A percentile compares a stretch with the other conserved stretches of the same genome.
phyloP scores from a whole-genome alignment of 1,284 basidiomycete species.

The Leccinum insigne region DNA sequence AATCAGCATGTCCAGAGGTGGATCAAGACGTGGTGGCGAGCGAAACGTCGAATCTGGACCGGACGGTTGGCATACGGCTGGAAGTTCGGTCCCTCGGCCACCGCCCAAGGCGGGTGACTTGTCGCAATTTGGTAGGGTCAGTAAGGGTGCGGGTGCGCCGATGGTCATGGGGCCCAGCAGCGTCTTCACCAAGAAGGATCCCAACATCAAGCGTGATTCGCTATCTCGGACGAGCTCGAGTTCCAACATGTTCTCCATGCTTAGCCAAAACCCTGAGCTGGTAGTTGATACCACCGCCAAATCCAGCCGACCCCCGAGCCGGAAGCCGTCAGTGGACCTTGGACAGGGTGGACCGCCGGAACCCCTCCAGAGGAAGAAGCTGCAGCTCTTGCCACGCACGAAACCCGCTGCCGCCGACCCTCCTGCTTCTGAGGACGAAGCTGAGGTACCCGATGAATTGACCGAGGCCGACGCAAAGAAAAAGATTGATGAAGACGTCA shows the following conservation, averaged over 20 bases:
- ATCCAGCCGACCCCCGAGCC: slow-evolving; percentile 47
- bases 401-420: slow-evolving; percentile 40
- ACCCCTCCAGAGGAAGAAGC: slow-evolving; percentile 65
- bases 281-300: slow-evolving; percentile 48
- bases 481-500: slow-evolving; percentile 80
- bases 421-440: slow-evolving; percentile 55
- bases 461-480: slow-evolving; percentile 70
- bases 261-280: slow-evolving; percentile 60
- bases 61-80: slow-evolving; percentile 91
- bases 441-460: slow-evolving; percentile 52
- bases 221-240: slow-evolving; percentile 78
- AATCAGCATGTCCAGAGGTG: slow-evolving; percentile 69
- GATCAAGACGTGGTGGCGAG: slow-evolving; percentile 86
- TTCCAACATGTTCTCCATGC: slow-evolving; percentile 88
- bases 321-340: slow-evolving; percentile 49
- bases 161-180: slow-evolving; percentile 80
- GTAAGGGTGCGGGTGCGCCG: slow-evolving; percentile 48
- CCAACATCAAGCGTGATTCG: slow-evolving; percentile 58
- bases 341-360: slow-evolving; percentile 35
- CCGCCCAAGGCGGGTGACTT: slow-evolving; percentile 85
- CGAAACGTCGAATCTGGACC: slow-evolving; percentile 56
- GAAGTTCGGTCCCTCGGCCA: slow-evolving; percentile 55
- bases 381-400: slow-evolving; percentile 56
- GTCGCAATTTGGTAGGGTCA: slow-evolving; percentile 86
- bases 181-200: slow-evolving; percentile 74